Evolutionary conservation across 2,329 filamentous ascomycete species (phyloP).

Genomic region (Boeremia exigua): DNA sequence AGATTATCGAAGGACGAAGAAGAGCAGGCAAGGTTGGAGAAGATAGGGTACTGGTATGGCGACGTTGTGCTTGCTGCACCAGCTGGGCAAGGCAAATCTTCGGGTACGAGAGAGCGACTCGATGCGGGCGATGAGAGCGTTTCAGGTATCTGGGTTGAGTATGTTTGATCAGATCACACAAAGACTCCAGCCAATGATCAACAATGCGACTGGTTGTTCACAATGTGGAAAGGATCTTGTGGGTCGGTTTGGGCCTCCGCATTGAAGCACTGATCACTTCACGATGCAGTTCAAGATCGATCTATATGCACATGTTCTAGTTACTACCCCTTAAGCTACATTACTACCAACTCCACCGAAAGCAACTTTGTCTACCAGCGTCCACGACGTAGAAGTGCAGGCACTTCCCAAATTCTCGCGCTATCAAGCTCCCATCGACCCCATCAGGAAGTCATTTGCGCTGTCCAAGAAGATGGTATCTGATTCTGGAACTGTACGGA

Average conservation of each 20-base stretch:
- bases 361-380: too few species aligned
- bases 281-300: too few species aligned
- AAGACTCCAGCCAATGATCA: neutral
- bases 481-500: too few species aligned
- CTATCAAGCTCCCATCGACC: too few species aligned
- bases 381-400: too few species aligned
- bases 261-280: too few species aligned
- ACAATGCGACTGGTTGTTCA: neutral
- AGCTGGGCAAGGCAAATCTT: conserved; percentile 10
- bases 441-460: too few species aligned
- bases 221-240: neutral
- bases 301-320: too few species aligned
- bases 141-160: conserved; percentile 35
- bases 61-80: conserved; percentile 31
- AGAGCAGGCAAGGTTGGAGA: conserved; percentile 22
- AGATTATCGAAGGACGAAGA: conserved; percentile 26
- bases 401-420: too few species aligned
- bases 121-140: conserved; percentile 24
- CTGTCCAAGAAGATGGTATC: too few species aligned
- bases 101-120: conserved; percentile 19
- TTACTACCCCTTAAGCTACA: too few species aligned
- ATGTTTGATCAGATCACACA: conserved; percentile 14
- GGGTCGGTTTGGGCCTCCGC: neutral
- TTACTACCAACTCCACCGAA: too few species aligned
- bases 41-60: conserved; percentile 34